These are phyloP conservation scores for Agrocybe praecox DNA, from an alignment of 768 basidiomycete species.

Conservation along the genomic window DNA sequence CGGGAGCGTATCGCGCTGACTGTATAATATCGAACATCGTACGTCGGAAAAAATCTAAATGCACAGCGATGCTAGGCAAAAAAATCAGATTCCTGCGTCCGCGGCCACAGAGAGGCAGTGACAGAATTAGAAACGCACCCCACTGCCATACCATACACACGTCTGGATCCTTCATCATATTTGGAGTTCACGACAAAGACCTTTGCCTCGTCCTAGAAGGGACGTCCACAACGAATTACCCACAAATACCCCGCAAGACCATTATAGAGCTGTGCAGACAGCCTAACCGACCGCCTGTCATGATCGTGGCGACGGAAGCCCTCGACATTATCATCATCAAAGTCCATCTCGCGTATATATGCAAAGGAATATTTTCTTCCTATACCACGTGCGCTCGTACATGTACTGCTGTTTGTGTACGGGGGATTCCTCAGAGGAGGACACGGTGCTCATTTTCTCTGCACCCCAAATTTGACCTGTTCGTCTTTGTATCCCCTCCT, in stretches of 20 bases:
- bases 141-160: no score
- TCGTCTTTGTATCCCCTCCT: conserved; percentile 24
- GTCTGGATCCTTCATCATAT: no score
- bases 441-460: neutral
- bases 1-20: no score
- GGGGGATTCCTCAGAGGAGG: neutral
- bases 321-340: conserved; percentile 28
- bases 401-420: conserved; percentile 30
- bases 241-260: conserved; percentile 63
- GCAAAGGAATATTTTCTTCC: conserved; percentile 46
- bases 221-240: conserved; percentile 62
- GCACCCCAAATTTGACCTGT: neutral
- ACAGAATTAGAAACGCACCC: no score
- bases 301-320: conserved; percentile 15
- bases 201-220: no score
- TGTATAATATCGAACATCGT: no score
- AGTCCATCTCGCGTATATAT: conserved; percentile 12
- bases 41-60: no score
- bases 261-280: conserved; percentile 73
- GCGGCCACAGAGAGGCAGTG: no score
- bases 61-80: no score
- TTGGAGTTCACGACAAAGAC: no score
- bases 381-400: conserved; percentile 67
- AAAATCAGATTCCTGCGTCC: no score
- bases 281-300: conserved; percentile 29